phyloP scores from a whole-genome alignment of 2,329 filamentous ascomycete genomes.

The Neofusicoccum laricinum region DNA sequence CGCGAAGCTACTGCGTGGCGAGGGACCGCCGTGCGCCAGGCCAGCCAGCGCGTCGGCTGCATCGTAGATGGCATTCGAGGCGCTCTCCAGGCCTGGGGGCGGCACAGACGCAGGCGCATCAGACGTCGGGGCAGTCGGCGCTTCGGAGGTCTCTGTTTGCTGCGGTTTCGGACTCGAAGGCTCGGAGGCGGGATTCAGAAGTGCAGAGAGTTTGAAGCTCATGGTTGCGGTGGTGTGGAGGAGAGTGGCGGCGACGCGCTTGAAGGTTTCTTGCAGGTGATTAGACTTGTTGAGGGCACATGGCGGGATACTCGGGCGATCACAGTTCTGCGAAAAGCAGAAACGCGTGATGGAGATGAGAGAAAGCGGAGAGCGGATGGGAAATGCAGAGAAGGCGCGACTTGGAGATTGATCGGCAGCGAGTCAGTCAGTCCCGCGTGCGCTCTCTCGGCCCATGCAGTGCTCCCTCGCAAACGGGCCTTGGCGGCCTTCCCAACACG shows the following conservation, averaged over 20 bases:
- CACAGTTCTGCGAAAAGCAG: background rate
- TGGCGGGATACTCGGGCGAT: background rate
- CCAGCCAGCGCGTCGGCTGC: slow-evolving; percentile 40
- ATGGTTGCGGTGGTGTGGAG: slow-evolving; percentile 17
- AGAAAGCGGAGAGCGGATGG: slow-evolving; percentile 8
- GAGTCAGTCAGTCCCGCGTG: background rate
- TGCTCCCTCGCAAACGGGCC: background rate
- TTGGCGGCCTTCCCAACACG: slow-evolving; percentile 1
- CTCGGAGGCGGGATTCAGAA: slow-evolving; percentile 34
- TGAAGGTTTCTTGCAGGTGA: background rate
- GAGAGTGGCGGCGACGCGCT: background rate
- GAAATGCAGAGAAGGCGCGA: background rate
- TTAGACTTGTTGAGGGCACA: background rate
- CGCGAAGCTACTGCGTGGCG: background rate
- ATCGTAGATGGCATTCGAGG: slow-evolving; percentile 29
- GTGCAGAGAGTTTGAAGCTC: slow-evolving; percentile 30
- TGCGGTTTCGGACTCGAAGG: slow-evolving; percentile 1
- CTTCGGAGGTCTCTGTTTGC: background rate
- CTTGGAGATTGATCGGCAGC: slow-evolving; percentile 9
- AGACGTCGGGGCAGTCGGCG: background rate
- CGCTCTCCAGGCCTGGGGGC: background rate
- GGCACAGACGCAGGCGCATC: background rate
- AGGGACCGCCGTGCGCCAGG: slow-evolving; percentile 24
- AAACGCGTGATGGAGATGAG: slow-evolving; percentile 1
- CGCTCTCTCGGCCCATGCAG: background rate